Evolutionary conservation across 2,329 filamentous ascomycete genomes (phyloP), one percentile per base, ranked within the genome.

Genomic region (Pseudophaeomoniella oleicola): DNA sequence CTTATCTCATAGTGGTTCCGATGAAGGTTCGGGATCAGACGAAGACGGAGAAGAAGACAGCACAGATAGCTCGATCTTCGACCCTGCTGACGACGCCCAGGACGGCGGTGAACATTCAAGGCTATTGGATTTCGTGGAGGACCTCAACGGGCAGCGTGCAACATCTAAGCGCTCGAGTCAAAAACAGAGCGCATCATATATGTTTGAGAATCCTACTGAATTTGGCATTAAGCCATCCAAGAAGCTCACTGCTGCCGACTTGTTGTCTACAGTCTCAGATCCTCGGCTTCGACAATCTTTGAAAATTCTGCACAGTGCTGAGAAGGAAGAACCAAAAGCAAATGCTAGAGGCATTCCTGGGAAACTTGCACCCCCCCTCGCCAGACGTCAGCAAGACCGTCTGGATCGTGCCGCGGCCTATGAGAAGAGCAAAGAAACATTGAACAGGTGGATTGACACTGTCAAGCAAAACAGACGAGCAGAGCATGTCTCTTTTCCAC

Each of bases 401-500:
- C 60, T 94, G 12, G 80, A 93, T 50, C 82, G 90, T 36, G 66
- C 68, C 36, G 85, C 77, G 16, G 90, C 90, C 2, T 92, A 87
- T 48, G 76, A 86, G 22, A 87, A 94, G 64, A 87, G 85, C 35
- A 94, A 92, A 50, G 80, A 94, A 57, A 88, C 86, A 0, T 66
- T 98, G 16, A 77, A 83, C 44, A 76, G 85, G 48, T 98, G 90
- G 90, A 80, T 80, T 19, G 88, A 94, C 42, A 96, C 90, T 0
- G 86, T 98, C 50, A 93, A 94, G 60, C 76, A 84, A 19, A 94
- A 94, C 57, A 80, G 90, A 41, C 73, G 85, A 47, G 87, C 88
- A 1, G 90, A 96, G 44, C 85, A 94, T 55, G 66, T 98, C 10
- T 69, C 78, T 14, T 98, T 98, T 51, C 90, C 90, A 4, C 68